These are phyloP conservation scores for Komagataella pseudopastoris DNA, from an alignment of 805 yeast genomes.

Conservation along the genomic window DNA sequence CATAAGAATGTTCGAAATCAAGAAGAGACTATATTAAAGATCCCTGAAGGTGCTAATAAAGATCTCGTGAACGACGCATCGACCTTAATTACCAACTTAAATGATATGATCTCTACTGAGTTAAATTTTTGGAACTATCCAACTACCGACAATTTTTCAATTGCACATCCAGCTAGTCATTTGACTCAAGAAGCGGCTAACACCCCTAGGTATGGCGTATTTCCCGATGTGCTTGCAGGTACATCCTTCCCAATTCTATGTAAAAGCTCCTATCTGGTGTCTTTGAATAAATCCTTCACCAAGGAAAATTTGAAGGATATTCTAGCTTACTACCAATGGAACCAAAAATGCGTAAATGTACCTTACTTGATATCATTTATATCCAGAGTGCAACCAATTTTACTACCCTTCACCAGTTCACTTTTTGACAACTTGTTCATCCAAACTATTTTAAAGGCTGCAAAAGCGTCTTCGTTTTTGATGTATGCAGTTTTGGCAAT, in stretches of 20 bases:
- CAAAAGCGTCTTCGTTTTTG: slow-evolving; percentile 41
- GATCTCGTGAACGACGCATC: slow-evolving; percentile 20
- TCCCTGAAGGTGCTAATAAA: slow-evolving; percentile 7
- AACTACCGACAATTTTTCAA: neutral
- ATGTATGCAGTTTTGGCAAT: slow-evolving; percentile 61
- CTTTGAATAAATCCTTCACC: slow-evolving; percentile 13
- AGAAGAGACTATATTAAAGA: neutral
- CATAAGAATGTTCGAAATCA: neutral
- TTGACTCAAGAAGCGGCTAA: no score
- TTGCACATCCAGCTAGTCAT: no score
- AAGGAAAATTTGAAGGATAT: slow-evolving; percentile 12
- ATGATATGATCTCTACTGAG: slow-evolving; percentile 13
- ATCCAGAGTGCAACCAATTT: slow-evolving; percentile 20
- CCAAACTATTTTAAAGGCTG: slow-evolving; percentile 16
- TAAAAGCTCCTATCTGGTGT: slow-evolving; percentile 11
- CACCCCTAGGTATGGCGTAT: no score
- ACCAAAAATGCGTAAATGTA: slow-evolving; percentile 16
- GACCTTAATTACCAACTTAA: slow-evolving; percentile 19
- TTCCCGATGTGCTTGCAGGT: no score
- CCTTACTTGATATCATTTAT: slow-evolving; percentile 18
- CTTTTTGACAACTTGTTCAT: slow-evolving; percentile 19
- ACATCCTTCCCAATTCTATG: neutral
- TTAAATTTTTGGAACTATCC: neutral
- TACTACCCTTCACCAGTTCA: slow-evolving; percentile 20
- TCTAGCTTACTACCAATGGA: slow-evolving; percentile 18